These are phyloP conservation scores for Solanum raphanifolium DNA, from an alignment of 257 asterid species.

Conservation along the genomic window DNA sequence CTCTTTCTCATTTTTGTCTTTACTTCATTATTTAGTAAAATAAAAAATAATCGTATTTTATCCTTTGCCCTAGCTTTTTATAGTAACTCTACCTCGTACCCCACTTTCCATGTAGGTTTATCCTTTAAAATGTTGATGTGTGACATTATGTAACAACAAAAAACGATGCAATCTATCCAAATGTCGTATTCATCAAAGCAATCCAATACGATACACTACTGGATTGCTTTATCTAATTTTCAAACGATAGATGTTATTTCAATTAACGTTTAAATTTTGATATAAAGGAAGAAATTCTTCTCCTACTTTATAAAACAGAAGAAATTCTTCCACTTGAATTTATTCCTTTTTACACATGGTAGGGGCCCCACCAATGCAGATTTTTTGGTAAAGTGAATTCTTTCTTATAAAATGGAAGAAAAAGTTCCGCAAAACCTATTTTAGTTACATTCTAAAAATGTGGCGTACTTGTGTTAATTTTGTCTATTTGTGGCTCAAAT, in stretches of 20 bases:
- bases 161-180: background rate
- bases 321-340: background rate
- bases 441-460: background rate
- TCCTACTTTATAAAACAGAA: no score
- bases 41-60: background rate
- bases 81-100: background rate
- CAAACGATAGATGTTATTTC: background rate
- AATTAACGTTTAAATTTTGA: background rate
- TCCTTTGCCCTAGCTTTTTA: background rate
- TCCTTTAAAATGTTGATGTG: background rate
- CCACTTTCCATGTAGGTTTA: background rate
- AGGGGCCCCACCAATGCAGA: background rate
- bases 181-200: background rate
- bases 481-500: background rate
- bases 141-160: background rate
- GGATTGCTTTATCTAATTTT: background rate
- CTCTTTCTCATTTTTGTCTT: background rate
- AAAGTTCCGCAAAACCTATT: background rate
- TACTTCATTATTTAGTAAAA: background rate
- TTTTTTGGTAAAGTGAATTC: background rate
- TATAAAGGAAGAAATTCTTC: background rate
- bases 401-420: background rate
- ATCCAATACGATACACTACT: background rate
- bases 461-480: background rate
- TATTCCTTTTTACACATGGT: background rate